These are phyloP conservation scores for Pharus latifolius DNA, from an alignment of 176 grass and related monocot genomes.

Conservation along the genomic window DNA sequence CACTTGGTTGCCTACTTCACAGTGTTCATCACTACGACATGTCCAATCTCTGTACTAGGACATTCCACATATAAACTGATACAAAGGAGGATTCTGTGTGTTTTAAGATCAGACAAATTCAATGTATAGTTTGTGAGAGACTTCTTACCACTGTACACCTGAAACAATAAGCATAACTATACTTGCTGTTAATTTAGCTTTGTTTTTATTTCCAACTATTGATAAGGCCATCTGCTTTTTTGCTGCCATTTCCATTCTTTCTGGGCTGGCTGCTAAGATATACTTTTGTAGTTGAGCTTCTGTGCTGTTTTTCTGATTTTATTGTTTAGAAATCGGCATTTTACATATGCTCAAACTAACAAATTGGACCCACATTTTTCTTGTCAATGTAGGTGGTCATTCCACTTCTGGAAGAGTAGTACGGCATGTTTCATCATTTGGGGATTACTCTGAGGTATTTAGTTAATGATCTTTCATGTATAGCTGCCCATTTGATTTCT, in stretches of 20 bases:
- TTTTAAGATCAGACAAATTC: neutral
- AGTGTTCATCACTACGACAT: neutral
- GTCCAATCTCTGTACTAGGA: neutral
- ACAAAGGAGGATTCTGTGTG: neutral
- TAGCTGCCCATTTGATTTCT: neutral
- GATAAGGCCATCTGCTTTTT: too few species aligned
- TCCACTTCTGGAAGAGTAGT: conserved; percentile 59
- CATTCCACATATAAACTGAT: neutral
- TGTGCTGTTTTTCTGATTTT: neutral
- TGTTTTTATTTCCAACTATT: neutral
- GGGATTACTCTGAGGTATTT: conserved; percentile 57
- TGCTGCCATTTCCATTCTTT: neutral
- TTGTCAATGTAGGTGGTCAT: conserved; percentile 29
- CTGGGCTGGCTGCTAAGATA: neutral
- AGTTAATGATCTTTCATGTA: neutral
- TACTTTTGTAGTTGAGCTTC: neutral
- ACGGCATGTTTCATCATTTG: conserved; percentile 72
- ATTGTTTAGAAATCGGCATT: neutral
- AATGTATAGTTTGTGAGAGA: neutral
- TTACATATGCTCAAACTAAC: neutral
- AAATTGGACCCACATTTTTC: conserved; percentile 12
- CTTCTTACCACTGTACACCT: neutral
- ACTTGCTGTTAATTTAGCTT: neutral
- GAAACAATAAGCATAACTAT: neutral
- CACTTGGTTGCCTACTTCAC: neutral